phyloP scores from a whole-genome alignment of 2,329 filamentous ascomycete species.

The Juglanconis sp. region DNA sequence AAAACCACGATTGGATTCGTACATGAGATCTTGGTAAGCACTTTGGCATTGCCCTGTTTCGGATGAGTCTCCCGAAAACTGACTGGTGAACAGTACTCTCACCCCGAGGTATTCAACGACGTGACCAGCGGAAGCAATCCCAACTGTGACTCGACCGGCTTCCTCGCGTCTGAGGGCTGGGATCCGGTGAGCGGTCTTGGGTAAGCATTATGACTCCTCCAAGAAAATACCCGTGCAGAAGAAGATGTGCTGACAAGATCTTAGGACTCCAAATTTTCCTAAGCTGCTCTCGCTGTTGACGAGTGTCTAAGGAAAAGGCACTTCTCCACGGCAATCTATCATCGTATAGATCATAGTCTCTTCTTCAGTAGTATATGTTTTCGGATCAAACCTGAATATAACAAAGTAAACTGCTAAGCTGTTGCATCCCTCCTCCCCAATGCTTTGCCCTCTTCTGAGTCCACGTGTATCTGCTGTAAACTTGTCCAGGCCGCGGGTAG shows the following conservation, averaged over 20 bases:
- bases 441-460: no score
- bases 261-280: slow-evolving; percentile 2
- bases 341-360: neutral
- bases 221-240: neutral
- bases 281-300: slow-evolving; percentile 6
- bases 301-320: neutral
- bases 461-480: no score
- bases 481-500: no score
- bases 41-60: neutral
- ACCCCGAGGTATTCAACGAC: slow-evolving; percentile 31
- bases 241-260: neutral
- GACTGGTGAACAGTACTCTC: slow-evolving; percentile 21
- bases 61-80: neutral
- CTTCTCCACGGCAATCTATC: neutral
- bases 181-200: slow-evolving; percentile 26
- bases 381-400: no score
- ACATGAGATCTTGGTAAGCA: slow-evolving; percentile 42
- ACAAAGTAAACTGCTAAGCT: no score
- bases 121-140: slow-evolving; percentile 28
- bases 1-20: slow-evolving; percentile 50
- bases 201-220: neutral
- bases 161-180: slow-evolving; percentile 27
- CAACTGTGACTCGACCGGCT: slow-evolving; percentile 29
- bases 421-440: no score
- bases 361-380: no score